Conservation (phyloP, 2,329 filamentous ascomycete species). For the Cladosporium sp. region DNA sequence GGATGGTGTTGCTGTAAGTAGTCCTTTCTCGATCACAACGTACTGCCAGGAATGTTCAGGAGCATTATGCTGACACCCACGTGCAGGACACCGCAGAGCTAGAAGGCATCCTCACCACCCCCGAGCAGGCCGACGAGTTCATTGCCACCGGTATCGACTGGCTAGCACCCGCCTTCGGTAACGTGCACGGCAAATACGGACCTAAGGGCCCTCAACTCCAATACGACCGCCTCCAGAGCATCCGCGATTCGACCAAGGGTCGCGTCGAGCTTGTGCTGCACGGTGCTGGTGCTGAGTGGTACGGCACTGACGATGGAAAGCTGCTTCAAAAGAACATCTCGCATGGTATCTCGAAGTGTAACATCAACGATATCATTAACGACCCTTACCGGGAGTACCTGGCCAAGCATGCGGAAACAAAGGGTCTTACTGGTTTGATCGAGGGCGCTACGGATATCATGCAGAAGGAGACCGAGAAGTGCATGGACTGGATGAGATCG, state of each 20-base stretch:
- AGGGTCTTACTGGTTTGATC: slow-evolving; percentile 35
- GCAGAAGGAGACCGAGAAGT: slow-evolving; percentile 31
- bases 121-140: slow-evolving; percentile 36
- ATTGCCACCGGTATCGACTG: slow-evolving; percentile 36
- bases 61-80: not conserved
- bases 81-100: slow-evolving; percentile 32
- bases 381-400: slow-evolving; percentile 39
- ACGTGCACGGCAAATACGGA: slow-evolving; percentile 38
- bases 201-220: slow-evolving; percentile 38
- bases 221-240: slow-evolving; percentile 43
- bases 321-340: slow-evolving; percentile 56
- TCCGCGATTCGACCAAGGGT: slow-evolving; percentile 39
- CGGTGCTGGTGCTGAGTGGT: slow-evolving; percentile 57
- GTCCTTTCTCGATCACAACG: not conserved
- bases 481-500: slow-evolving; percentile 26
- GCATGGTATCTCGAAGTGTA: slow-evolving; percentile 58
- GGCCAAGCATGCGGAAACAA: slow-evolving; percentile 27
- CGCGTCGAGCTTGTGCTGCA: slow-evolving; percentile 57
- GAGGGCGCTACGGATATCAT: slow-evolving; percentile 36
- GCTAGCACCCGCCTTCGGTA: slow-evolving; percentile 38
- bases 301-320: slow-evolving; percentile 37
- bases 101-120: slow-evolving; percentile 34
- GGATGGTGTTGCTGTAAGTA: slow-evolving; percentile 32
- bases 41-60: not conserved
- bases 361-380: slow-evolving; percentile 59